Conservation (phyloP, 768 basidiomycete genomes). For the Termitomyces sp. region DNA sequence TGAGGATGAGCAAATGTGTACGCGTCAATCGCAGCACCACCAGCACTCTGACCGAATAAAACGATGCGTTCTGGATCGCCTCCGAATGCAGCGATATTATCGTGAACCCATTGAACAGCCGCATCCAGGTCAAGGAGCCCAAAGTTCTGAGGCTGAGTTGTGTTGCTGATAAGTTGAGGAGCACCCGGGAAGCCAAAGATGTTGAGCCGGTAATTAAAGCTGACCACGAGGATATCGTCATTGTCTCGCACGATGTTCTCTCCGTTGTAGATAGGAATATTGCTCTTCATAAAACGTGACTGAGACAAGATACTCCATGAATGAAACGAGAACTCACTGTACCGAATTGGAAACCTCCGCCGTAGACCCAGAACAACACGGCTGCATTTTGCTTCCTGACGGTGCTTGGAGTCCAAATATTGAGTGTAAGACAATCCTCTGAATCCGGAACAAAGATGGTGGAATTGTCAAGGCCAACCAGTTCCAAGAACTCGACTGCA, state of each 20-base stretch:
- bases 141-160: constrained; percentile 27
- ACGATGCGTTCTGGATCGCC: constrained; percentile 32
- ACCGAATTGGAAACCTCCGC: constrained; percentile 31
- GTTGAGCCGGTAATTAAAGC: constrained; percentile 33
- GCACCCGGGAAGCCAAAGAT: constrained; percentile 35
- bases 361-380: constrained; percentile 34
- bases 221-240: constrained; percentile 30
- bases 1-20: constrained; percentile 29
- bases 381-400: constrained; percentile 27
- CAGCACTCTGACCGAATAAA: constrained; percentile 33
- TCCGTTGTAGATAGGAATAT: constrained; percentile 24
- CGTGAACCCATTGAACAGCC: constrained; percentile 43
- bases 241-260: constrained; percentile 27
- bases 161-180: constrained; percentile 24
- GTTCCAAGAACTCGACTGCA: constrained; percentile 18
- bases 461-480: constrained; percentile 17
- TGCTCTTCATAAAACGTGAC: constrained; percentile 18
- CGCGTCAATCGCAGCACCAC: constrained; percentile 25
- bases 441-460: constrained; percentile 23
- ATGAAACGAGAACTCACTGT: constrained; percentile 18
- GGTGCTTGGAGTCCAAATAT: constrained; percentile 31
- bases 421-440: constrained; percentile 31
- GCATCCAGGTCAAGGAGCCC: constrained; percentile 31
- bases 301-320: background rate
- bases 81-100: constrained; percentile 42